Evolutionary conservation across 306 rosid genomes (phyloP), one percentile per base, ranked within the genome.

Genomic region (Vachellia pachyceras): DNA sequence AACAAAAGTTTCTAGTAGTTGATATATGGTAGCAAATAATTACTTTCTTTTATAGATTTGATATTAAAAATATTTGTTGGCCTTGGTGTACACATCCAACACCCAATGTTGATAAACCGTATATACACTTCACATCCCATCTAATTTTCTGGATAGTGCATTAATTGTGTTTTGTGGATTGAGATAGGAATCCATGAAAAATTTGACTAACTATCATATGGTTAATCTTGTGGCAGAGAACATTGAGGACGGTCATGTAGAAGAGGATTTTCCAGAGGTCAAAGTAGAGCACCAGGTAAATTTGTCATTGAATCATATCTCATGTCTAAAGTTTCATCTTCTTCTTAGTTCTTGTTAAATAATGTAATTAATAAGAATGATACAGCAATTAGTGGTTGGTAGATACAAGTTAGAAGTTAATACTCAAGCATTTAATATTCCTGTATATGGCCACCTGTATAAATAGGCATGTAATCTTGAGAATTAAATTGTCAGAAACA

Each of bases 221-320:
- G 42, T 29, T 63, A 63, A 78, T 84, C 37, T 61, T 83, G 67
- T 86, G 72, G 84, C 97, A 95, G 98, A 87, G 79, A 88, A 82
- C 41, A 82, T 87, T 44, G 86, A 78, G 75, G 97, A 91, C 71
- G 80, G 78, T 77, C 84, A 75, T 10, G 69, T 42, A 60, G 91
- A 87, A 84, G 97, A 95, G 84, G 98, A 95, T 39, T 91, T 90
- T 83, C 90, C 92, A 42, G 98, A 95, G 85, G 97, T 91, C 76
- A 90, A 85, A 77, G 90, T 95, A 80, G 94, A 92, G 78, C 92
- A 91, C 84, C 99, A 95, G 97, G 97, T 95, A 87, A 75, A 76
- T 39, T 75, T 80, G 65, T 41, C 20, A 54, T 49, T 33, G 58
- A 47, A 25, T 7, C 45, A 33, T 78, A 67, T 70, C 55, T 54